Conservation (phyloP, 805 yeast species). For the Limtongia smithiae region DNA sequence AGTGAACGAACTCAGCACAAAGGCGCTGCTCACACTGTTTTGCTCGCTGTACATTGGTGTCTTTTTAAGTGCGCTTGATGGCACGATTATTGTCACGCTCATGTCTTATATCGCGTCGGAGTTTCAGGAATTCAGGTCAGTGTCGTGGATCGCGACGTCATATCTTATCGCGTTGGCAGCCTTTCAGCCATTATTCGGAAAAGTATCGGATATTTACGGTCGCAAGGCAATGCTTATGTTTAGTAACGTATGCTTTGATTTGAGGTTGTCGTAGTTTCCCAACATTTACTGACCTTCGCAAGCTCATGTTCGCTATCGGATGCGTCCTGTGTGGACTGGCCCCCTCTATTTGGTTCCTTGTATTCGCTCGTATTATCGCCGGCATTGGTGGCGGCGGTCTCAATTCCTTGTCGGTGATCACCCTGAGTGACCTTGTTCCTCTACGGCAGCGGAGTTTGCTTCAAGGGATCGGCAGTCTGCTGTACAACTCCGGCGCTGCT, state of each 20-base stretch:
- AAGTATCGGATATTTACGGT: slow-evolving; percentile 39
- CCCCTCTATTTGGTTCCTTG: slow-evolving; percentile 35
- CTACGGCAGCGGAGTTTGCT: slow-evolving; percentile 71
- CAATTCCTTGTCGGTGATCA: slow-evolving; percentile 67
- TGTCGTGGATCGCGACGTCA: slow-evolving; percentile 73
- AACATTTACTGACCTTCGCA: no score
- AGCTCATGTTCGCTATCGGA: slow-evolving; percentile 41
- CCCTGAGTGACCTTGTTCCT: slow-evolving; percentile 73
- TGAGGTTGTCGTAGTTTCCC: no score
- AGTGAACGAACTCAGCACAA: slow-evolving; percentile 21
- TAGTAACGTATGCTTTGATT: slow-evolving; percentile 33
- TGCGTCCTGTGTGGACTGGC: slow-evolving; percentile 52
- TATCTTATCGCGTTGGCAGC: slow-evolving; percentile 68
- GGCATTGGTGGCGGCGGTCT: slow-evolving; percentile 95
- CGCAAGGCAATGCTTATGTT: slow-evolving; percentile 24
- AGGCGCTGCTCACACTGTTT: slow-evolving; percentile 25
- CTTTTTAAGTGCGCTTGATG: slow-evolving; percentile 50
- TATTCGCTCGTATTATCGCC: slow-evolving; percentile 57
- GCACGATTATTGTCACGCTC: slow-evolving; percentile 52
- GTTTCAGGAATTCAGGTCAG: slow-evolving; percentile 49
- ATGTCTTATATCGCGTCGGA: slow-evolving; percentile 56
- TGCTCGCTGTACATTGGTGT: slow-evolving; percentile 40
- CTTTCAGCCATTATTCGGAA: slow-evolving; percentile 74
- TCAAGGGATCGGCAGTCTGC: slow-evolving; percentile 78
- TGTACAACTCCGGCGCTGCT: slow-evolving; percentile 73